Evolutionary conservation across 345 rosid genomes (phyloP).

Genomic region (Aquilaria malaccensis): DNA sequence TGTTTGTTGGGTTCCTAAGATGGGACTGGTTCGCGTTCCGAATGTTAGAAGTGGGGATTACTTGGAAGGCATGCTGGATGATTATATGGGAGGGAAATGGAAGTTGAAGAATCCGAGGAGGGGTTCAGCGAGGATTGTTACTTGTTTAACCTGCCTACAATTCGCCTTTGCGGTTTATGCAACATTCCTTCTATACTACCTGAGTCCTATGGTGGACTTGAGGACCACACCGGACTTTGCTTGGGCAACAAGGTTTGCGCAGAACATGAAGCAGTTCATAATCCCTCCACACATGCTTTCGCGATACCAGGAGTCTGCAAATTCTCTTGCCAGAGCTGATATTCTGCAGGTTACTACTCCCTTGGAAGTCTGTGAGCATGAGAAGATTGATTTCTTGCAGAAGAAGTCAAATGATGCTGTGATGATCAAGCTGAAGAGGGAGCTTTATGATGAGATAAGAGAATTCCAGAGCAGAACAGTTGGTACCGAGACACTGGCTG

Average conservation of each 20-base stretch:
- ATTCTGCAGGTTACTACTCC: constrained; percentile 31
- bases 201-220: constrained; percentile 80
- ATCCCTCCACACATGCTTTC: constrained; percentile 56
- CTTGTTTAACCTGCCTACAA: constrained; percentile 70
- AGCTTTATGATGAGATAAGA: constrained; percentile 54
- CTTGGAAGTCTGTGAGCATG: constrained; percentile 64
- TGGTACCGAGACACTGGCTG: constrained; percentile 61
- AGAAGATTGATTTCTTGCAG: constrained; percentile 84
- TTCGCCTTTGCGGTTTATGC: constrained; percentile 86
- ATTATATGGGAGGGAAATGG: constrained; percentile 45
- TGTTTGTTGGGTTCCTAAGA: constrained; percentile 17
- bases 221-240: constrained; percentile 73
- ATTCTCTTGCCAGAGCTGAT: constrained; percentile 24
- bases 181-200: constrained; percentile 78
- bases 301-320: constrained; percentile 51
- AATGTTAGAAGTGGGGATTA: constrained; percentile 56
- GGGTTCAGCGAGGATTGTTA: constrained; percentile 53
- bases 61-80: constrained; percentile 65
- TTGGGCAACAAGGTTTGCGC: constrained; percentile 82
- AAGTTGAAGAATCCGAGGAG: constrained; percentile 23
- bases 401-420: constrained; percentile 70
- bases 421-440: constrained; percentile 79
- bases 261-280: constrained; percentile 63
- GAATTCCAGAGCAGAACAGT: constrained; percentile 48
- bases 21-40: constrained; percentile 63